Base-by-base conservation (phyloP, 2,329 filamentous ascomycete genomes). In the Apiospora arundinis region DNA sequence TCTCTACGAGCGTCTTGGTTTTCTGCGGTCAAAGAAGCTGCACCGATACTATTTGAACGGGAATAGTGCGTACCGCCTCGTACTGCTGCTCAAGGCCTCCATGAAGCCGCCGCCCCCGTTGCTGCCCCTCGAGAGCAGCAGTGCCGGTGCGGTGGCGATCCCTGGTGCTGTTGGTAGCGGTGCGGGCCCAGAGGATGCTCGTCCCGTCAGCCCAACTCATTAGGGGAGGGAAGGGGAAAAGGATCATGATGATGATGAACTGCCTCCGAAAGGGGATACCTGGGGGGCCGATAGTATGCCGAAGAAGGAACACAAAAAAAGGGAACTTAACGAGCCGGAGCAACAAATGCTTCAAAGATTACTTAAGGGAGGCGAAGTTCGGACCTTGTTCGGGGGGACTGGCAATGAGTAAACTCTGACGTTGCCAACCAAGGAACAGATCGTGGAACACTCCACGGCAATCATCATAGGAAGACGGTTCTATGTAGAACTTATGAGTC, bases 1-100 rank as follows among this genome's bases (percentile, higher is more conserved):
- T 74, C 85, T 99, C 12, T 99, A 99, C 82, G 95, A 99, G 81
- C 88, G 95, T 0, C 86, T 99, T 9, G 96, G 96, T 0, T 99
- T 99, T 78, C 82, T 98, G 28, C 88, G 95, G 69, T 97, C 94
- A 72, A 99, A 99, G 83, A 93, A 95, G 73, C 83, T 99, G 69
- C 95, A 98, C 82, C 88, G 96, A 60, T 99, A 99, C 80, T 99
- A 99, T 77, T 85, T 99, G 52, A 99, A 98, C 79, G 96, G 96
- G 14, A 99, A 94, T 80, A 97, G 95, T 70, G 96, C 96, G 1
- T 99, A 96, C 81, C 89, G 96, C 56, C 85, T 99, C 69, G 91
- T 98, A 8, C 82, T 99, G 48, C 92, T 95, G 74, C 83, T 98
- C 69, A 95, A 92, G 79, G 77, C 83, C 3, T 72, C 75, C n/a